Evolutionary conservation across 2,329 filamentous ascomycete species (phyloP).

Genomic region (Macrophomina tecta): DNA sequence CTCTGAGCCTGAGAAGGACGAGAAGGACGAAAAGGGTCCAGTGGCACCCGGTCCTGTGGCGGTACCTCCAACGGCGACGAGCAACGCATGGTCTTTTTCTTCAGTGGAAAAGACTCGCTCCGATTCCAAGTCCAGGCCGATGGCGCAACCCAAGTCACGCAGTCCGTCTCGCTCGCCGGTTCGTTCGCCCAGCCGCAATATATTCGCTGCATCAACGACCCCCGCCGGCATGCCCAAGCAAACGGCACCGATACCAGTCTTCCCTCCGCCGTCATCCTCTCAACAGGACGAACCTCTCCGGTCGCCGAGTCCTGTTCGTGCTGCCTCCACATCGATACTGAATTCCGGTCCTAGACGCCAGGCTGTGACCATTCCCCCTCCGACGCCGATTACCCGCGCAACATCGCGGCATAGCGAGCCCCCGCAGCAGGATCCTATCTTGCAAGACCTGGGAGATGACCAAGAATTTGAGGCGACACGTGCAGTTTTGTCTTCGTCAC

Average conservation of each 20-base stretch:
- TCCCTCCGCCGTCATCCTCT: conserved; percentile 55
- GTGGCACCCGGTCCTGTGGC: not conserved
- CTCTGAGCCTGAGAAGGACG: conserved; percentile 40
- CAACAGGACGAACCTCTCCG: conserved; percentile 64
- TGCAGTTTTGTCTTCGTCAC: conserved; percentile 5
- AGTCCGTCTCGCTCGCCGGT: conserved; percentile 34
- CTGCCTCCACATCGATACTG: conserved; percentile 57
- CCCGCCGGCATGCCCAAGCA: conserved; percentile 45
- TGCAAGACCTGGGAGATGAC: conserved; percentile 53
- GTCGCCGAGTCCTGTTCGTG: conserved; percentile 74
- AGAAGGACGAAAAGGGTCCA: conserved; percentile 47
- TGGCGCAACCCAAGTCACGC: conserved; percentile 35
- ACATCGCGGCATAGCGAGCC: conserved; percentile 39
- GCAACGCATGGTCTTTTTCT: conserved; percentile 15
- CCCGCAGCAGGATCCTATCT: conserved; percentile 45
- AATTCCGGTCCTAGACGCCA: conserved; percentile 36
- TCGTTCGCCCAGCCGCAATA: conserved; percentile 19
- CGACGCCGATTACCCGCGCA: conserved; percentile 36
- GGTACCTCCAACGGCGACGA: not conserved
- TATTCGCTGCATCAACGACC: conserved; percentile 33
- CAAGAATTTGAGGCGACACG: conserved; percentile 59
- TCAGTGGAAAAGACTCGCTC: conserved; percentile 11
- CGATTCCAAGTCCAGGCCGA: conserved; percentile 6
- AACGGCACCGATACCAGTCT: conserved; percentile 54
- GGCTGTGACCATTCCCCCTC: conserved; percentile 40